These are phyloP conservation scores for Pichia phayaonensis DNA, from an alignment of 805 yeast species.

Conservation along the genomic window DNA sequence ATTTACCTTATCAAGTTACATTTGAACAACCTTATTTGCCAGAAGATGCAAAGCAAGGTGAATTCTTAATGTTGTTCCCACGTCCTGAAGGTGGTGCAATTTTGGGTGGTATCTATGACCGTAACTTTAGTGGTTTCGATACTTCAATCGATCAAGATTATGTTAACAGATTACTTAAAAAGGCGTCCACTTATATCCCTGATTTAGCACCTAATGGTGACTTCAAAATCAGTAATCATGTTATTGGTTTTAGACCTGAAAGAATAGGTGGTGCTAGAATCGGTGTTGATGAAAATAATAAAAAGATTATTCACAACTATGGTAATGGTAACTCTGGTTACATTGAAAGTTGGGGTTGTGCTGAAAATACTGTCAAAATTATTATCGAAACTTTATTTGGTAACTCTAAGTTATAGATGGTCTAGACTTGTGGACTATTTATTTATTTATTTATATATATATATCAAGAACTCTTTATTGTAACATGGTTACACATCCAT, in stretches of 20 bases:
- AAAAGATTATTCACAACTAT: slow-evolving; percentile 49
- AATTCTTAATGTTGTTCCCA: slow-evolving; percentile 53
- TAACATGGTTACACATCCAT: too few relatives aligned
- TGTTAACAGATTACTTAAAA: slow-evolving; percentile 34
- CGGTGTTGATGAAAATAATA: slow-evolving; percentile 23
- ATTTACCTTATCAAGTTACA: slow-evolving; percentile 30
- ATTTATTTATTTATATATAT: too few relatives aligned
- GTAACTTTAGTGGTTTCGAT: slow-evolving; percentile 17
- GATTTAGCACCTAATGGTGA: slow-evolving; percentile 29
- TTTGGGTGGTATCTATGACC: slow-evolving; percentile 44
- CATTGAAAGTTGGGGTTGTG: slow-evolving; percentile 49
- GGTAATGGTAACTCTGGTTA: slow-evolving; percentile 34
- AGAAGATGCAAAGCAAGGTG: slow-evolving; percentile 31
- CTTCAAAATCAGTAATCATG: slow-evolving; percentile 41
- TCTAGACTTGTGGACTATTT: not conserved
- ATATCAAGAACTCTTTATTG: not conserved
- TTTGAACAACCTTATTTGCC: slow-evolving; percentile 25
- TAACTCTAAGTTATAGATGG: slow-evolving; percentile 2
- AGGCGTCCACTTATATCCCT: slow-evolving; percentile 45
- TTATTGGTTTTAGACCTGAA: slow-evolving; percentile 68
- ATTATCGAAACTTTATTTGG: not conserved
- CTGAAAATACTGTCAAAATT: slow-evolving; percentile 20
- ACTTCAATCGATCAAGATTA: slow-evolving; percentile 39
- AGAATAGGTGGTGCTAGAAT: slow-evolving; percentile 49
- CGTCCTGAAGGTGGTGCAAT: slow-evolving; percentile 61